These are phyloP conservation scores for Saturnispora bothae DNA, from an alignment of 805 yeast species.

Conservation along the genomic window DNA sequence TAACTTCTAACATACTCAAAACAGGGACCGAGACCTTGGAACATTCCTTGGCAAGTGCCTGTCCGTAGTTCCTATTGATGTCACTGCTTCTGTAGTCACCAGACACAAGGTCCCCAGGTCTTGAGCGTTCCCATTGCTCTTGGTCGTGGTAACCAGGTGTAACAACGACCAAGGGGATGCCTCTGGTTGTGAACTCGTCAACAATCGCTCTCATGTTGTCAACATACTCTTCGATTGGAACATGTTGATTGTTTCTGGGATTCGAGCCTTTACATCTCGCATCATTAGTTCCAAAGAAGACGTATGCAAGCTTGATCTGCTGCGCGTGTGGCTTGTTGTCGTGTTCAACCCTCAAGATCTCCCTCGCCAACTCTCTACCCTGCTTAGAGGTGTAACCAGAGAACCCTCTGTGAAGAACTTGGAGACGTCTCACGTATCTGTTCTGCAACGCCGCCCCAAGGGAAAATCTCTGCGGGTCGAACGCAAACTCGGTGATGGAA, in stretches of 20 bases:
- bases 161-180: conserved; percentile 45
- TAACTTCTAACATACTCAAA: neutral
- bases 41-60: conserved; percentile 26
- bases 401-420: conserved; percentile 65
- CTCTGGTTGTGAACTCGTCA: conserved; percentile 28
- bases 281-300: conserved; percentile 82
- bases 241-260: conserved; percentile 30
- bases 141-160: conserved; percentile 53
- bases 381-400: conserved; percentile 66
- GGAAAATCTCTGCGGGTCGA: conserved; percentile 20
- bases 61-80: conserved; percentile 38
- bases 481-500: conserved; percentile 27
- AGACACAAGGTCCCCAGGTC: conserved; percentile 26
- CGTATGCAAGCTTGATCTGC: conserved; percentile 33
- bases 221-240: conserved; percentile 39
- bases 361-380: conserved; percentile 40
- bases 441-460: conserved; percentile 24
- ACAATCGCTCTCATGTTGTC: conserved; percentile 39
- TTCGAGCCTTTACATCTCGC: conserved; percentile 27
- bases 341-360: conserved; percentile 40
- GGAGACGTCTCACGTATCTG: conserved; percentile 51
- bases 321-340: conserved; percentile 22
- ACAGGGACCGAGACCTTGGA: conserved; percentile 43
- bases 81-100: conserved; percentile 39
- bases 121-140: conserved; percentile 28